Base-by-base conservation (phyloP, 2,329 filamentous ascomycete species). In the Chaetomium globosum region DNA sequence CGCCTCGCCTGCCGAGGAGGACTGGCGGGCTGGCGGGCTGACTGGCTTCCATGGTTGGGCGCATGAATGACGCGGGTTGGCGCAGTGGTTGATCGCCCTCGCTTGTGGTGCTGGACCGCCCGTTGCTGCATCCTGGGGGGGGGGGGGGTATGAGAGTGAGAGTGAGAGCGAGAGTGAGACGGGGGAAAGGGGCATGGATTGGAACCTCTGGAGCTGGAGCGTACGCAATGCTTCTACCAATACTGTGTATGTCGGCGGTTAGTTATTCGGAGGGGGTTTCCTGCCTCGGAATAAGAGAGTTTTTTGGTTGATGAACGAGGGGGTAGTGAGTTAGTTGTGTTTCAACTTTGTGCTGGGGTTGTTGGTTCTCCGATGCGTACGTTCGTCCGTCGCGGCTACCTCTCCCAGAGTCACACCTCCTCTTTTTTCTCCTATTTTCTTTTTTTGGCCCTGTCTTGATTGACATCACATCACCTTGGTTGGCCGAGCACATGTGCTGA, bases 21-120 rank as follows among this genome's bases (percentile, higher is more conserved):
- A 13, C 6, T 19, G 36, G 36, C 13, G 16, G 13, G 36, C 36
- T 12, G 31, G 31, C 31, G 12, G 36, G 39, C 16, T 43, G 39
- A 19, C 39, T 43, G 48, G 12, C 8, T 10, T 10, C 9, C 12
- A 12, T 36, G 8, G 54, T 21, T 26, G 23, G 48, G 53, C 39
- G 57, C 58, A 65, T 56, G 51, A 53, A 61, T n/a, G 31, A 52
- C 49, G 33, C 57, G 51, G 63, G 53, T 65, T 12, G 33, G 39
- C 9, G 36, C 56, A 61, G 59, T 56, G 28, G 63, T 60, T 57
- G 63, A 65, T 61, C 58, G 21, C 30, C 28, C 19, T 26, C 49
- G 21, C 23, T 26, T 52, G 49, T 23, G 26, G 48, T 52, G 26
- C 49, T 26, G 21, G 21, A 52, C 49, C 49, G 39, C 39, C 1